These are phyloP conservation scores for Tulasnella calospora DNA, from an alignment of 768 basidiomycete genomes.

Conservation along the genomic window DNA sequence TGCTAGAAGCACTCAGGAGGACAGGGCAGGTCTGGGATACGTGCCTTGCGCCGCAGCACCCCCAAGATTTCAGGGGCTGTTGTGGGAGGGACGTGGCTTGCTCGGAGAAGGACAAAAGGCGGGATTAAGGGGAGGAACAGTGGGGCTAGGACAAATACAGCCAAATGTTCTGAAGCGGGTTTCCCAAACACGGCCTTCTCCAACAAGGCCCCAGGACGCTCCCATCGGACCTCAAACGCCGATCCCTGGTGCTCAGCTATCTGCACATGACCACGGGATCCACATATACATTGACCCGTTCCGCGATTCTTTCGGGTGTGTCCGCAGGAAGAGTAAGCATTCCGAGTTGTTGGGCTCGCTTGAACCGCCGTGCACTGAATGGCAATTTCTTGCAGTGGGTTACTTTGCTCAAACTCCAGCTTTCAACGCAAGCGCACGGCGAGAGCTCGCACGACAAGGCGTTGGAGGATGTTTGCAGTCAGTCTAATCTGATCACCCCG, in stretches of 20 bases:
- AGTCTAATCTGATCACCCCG: background rate
- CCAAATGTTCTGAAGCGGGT: too few species aligned
- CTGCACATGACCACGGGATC: background rate
- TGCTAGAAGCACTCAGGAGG: too few species aligned
- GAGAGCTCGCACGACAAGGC: background rate
- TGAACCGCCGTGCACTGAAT: background rate
- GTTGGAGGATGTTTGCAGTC: background rate
- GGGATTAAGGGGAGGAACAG: too few species aligned
- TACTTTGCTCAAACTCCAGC: constrained; percentile 7
- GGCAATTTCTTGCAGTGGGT: constrained; percentile 4
- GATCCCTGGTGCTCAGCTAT: background rate
- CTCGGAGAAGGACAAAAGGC: too few species aligned
- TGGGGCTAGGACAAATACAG: too few species aligned
- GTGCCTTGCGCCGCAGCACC: too few species aligned
- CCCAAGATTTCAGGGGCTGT: too few species aligned
- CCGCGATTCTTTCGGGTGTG: constrained; percentile 10
- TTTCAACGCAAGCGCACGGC: background rate
- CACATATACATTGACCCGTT: background rate
- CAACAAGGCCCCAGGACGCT: too few species aligned
- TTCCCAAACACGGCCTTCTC: too few species aligned
- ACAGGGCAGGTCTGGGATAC: too few species aligned
- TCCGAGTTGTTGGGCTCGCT: background rate
- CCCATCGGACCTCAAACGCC: background rate
- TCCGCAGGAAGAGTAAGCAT: constrained; percentile 12
- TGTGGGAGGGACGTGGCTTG: too few species aligned